A percentile compares a stretch with the other conserved stretches of the same genome.
Conservation (phyloP, 73 alveolate genomes). For the Urostyla sp. region DNA sequence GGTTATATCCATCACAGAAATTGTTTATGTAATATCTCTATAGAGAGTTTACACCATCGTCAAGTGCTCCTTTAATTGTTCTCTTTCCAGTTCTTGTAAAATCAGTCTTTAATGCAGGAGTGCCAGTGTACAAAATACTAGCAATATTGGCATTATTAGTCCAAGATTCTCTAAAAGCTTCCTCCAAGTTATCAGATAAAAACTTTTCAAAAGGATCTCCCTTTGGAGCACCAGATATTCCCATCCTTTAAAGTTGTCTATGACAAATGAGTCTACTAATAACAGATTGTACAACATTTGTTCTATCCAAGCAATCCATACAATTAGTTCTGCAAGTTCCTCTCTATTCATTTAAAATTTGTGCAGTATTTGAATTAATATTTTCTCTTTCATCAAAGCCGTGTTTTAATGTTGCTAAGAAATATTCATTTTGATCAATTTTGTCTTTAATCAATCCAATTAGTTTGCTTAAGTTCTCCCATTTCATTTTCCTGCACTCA, state of each 20-base stretch:
- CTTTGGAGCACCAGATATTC: slow-evolving; percentile 66
- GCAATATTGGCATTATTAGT: slow-evolving; percentile 93
- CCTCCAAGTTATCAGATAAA: slow-evolving; percentile 86
- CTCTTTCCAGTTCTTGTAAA: slow-evolving; percentile 98
- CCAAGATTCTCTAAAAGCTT: slow-evolving; percentile 94
- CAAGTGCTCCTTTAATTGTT: slow-evolving; percentile 86
- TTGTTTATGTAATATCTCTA: slow-evolving; percentile 94
- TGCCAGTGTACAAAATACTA: slow-evolving; percentile 93
- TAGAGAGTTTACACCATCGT: slow-evolving; percentile 90
- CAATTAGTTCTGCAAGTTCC: slow-evolving; percentile 97
- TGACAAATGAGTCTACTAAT: slow-evolving; percentile 82
- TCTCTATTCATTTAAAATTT: slow-evolving; percentile 56
- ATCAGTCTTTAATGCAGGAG: slow-evolving; percentile 98
- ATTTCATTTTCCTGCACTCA: slow-evolving; percentile 97
- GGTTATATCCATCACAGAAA: slow-evolving; percentile 91
- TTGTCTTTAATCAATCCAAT: slow-evolving; percentile 72
- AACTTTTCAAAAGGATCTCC: slow-evolving; percentile 92
- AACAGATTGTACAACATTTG: slow-evolving; percentile 96
- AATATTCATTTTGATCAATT: slow-evolving; percentile 71
- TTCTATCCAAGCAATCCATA: slow-evolving; percentile 97
- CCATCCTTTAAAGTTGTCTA: slow-evolving; percentile 74
- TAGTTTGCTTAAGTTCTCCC: slow-evolving; percentile 87
- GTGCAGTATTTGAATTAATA: not conserved
- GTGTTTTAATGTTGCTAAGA: slow-evolving; percentile 46
- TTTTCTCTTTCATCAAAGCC: slow-evolving; percentile 48